Conservation (phyloP, 768 basidiomycete species). For the Boletus subcaerulescens region DNA sequence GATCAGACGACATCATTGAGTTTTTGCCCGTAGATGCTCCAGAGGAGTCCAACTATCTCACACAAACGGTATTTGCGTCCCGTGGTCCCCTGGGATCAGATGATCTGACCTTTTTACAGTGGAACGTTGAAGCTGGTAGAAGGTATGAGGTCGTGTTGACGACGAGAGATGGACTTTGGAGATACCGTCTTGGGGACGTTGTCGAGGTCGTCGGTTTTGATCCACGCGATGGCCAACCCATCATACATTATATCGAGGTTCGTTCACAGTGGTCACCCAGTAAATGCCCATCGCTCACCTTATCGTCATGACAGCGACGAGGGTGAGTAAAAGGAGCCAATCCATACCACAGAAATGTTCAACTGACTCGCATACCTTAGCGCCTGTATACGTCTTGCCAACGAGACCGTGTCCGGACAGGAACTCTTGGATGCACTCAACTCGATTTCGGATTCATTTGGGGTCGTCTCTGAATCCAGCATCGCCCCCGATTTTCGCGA, state of each 20-base stretch:
- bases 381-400: constrained; percentile 18
- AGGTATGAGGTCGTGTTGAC: constrained; percentile 23
- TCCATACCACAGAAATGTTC: too few species aligned
- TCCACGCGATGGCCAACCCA: constrained; percentile 17
- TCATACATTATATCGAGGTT: constrained; percentile 25
- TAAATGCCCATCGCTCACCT: neutral
- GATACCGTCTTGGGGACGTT: constrained; percentile 22
- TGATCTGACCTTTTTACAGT: constrained; percentile 9
- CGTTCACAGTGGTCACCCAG: neutral
- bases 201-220: constrained; percentile 23
- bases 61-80: constrained; percentile 13
- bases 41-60: constrained; percentile 20
- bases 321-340: constrained; percentile 10
- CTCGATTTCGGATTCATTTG: constrained; percentile 14
- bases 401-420: constrained; percentile 22
- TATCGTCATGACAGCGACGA: constrained; percentile 10
- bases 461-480: constrained; percentile 21
- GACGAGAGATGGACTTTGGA: constrained; percentile 26
- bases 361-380: neutral
- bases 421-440: constrained; percentile 17
- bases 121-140: constrained; percentile 18
- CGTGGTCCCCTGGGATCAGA: neutral
- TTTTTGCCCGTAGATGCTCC: constrained; percentile 17
- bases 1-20: constrained; percentile 25
- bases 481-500: constrained; percentile 18